Percentiles rank a stretch among this genome's conserved stretches.
phyloP scores from a whole-genome alignment of 2,329 filamentous ascomycete species.

The Dactylellina parvicollis region DNA sequence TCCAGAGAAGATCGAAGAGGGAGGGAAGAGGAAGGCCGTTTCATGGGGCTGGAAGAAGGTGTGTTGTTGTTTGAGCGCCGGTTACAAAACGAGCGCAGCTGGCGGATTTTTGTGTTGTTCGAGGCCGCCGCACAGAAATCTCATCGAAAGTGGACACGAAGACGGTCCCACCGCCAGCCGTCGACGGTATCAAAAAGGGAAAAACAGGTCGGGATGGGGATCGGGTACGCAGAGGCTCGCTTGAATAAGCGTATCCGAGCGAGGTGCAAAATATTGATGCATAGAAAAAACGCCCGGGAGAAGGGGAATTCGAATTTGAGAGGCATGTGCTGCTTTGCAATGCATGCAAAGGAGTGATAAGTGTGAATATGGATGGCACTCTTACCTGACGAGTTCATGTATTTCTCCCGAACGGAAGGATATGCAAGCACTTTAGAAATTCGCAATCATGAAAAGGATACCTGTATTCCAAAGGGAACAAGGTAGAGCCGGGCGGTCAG shows the following conservation, averaged over 20 bases:
- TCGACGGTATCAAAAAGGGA: background rate
- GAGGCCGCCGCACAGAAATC: conserved; percentile 10
- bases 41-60: conserved; percentile 31
- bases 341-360: conserved; percentile 6
- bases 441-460: conserved; percentile 17
- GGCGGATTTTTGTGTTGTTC: conserved; percentile 36
- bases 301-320: conserved; percentile 4
- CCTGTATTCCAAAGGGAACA: background rate
- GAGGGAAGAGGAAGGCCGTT: conserved; percentile 4
- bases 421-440: conserved; percentile 6
- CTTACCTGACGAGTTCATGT: conserved; percentile 14
- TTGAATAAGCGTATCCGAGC: conserved; percentile 1
- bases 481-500: background rate
- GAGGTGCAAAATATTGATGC: conserved; percentile 14
- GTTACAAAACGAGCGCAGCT: conserved; percentile 20
- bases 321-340: background rate
- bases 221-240: background rate
- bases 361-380: background rate
- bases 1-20: background rate
- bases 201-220: background rate
- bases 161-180: background rate
- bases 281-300: conserved; percentile 12
- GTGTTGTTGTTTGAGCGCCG: conserved; percentile 22
- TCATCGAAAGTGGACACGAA: conserved; percentile 25
- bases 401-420: conserved; percentile 4